These are phyloP conservation scores for Colletotrichum spaethianum DNA, from an alignment of 2,329 filamentous ascomycete species.

Conservation along the genomic window DNA sequence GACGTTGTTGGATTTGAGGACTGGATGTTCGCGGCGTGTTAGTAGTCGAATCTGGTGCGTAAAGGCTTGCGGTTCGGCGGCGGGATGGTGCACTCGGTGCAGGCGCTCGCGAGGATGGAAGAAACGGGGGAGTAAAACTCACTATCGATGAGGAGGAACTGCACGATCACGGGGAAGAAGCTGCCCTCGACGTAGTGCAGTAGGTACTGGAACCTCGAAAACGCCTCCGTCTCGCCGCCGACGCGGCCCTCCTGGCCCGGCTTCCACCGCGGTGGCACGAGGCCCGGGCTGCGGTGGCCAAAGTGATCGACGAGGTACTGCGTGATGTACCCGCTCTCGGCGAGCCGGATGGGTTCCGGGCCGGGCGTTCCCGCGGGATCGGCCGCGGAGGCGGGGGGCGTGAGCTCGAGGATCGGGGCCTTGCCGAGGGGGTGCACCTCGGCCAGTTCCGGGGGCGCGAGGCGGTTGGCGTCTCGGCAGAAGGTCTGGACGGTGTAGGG, in stretches of 20 bases:
- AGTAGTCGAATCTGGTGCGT: neutral
- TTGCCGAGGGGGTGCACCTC: constrained; percentile 89
- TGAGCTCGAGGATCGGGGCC: constrained; percentile 82
- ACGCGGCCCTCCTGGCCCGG: constrained; percentile 69
- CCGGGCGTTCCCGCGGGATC: neutral
- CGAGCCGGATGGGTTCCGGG: constrained; percentile 71
- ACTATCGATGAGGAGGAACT: constrained; percentile 60
- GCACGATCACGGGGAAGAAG: constrained; percentile 79
- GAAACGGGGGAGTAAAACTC: neutral
- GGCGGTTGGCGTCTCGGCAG: constrained; percentile 69
- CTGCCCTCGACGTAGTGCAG: constrained; percentile 91
- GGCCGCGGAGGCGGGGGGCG: constrained; percentile 52
- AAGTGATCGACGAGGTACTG: constrained; percentile 85
- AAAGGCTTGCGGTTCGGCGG: neutral
- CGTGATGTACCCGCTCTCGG: constrained; percentile 87
- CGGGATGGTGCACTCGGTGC: neutral
- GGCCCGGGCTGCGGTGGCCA: constrained; percentile 54
- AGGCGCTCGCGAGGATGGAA: too few relatives aligned
- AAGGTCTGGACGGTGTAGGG: constrained; percentile 85
- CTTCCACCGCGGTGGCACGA: constrained; percentile 69
- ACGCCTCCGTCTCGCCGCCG: constrained; percentile 74
- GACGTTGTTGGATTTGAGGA: constrained; percentile 59
- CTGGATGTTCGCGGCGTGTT: constrained; percentile 44
- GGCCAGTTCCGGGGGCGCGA: constrained; percentile 82
- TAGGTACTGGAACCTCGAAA: constrained; percentile 74